Conservation (phyloP, 495 filamentous ascomycete genomes). For the Aspergillus heteromorphus region DNA sequence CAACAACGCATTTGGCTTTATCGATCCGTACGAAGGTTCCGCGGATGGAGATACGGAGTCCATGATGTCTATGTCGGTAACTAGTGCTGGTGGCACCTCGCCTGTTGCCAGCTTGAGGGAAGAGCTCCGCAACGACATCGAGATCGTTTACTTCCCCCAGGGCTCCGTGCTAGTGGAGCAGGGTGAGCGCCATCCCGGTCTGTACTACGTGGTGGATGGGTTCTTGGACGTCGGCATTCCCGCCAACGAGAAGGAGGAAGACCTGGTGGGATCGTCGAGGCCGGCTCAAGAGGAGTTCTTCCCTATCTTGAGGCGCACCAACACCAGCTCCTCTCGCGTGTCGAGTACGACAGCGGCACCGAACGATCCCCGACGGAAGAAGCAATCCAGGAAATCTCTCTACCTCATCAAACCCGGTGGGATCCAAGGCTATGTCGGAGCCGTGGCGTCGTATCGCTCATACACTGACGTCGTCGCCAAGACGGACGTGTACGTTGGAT, state of each 20-base stretch:
- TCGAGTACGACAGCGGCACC: conserved; percentile 27
- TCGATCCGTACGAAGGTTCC: conserved; percentile 81
- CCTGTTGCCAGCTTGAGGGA: conserved; percentile 55
- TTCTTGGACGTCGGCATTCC: conserved; percentile 89
- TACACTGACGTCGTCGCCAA: conserved; percentile 96
- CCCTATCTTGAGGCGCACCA: conserved; percentile 44
- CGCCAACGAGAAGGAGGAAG: conserved; percentile 45
- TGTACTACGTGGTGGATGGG: conserved; percentile 97
- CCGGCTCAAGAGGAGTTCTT: conserved; percentile 37
- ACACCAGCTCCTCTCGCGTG: conserved; percentile 41
- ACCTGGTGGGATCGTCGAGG: conserved; percentile 33
- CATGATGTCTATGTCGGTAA: conserved; percentile 61
- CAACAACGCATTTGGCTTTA: conserved; percentile 93
- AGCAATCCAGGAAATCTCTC: conserved; percentile 60
- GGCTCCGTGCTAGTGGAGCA: conserved; percentile 95
- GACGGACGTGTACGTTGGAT: conserved; percentile 97
- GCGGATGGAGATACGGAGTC: conserved; percentile 84
- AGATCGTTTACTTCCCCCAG: conserved; percentile 95
- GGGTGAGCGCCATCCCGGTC: conserved; percentile 87
- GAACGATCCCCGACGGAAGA: conserved; percentile 43
- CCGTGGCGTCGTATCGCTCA: conserved; percentile 88
- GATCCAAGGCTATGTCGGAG: conserved; percentile 88
- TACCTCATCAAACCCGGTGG: conserved; percentile 94
- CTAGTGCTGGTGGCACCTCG: conserved; percentile 46
- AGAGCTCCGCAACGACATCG: conserved; percentile 86